These are phyloP conservation scores for Ilyonectria destructans DNA, from an alignment of 2,329 filamentous ascomycete genomes.

Conservation along the genomic window DNA sequence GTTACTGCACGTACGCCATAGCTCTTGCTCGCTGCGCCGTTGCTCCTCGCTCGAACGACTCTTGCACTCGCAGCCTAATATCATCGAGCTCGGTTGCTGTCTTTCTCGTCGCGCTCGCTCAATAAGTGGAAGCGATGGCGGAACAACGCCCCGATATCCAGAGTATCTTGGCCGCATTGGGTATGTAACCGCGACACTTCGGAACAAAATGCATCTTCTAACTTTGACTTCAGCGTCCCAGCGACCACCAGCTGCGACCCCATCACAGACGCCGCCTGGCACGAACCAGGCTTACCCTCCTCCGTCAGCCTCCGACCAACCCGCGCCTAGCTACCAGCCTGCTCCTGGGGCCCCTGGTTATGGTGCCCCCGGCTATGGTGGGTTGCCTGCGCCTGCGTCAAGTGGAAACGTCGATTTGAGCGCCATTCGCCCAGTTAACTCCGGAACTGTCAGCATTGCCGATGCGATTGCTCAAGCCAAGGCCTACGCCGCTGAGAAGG, in stretches of 20 bases:
- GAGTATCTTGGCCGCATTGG: slow-evolving; percentile 66
- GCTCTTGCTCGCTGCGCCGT: slow-evolving; percentile 8
- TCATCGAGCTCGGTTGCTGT: slow-evolving; percentile 9
- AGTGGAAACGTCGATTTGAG: slow-evolving; percentile 87
- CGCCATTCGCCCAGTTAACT: slow-evolving; percentile 83
- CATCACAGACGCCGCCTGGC: slow-evolving; percentile 61
- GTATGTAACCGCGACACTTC: slow-evolving; percentile 53
- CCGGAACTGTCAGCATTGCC: slow-evolving; percentile 86
- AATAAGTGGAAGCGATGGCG: slow-evolving; percentile 42
- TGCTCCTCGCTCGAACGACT: slow-evolving; percentile 15
- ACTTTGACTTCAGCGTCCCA: slow-evolving; percentile 59
- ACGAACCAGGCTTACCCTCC: slow-evolving; percentile 59
- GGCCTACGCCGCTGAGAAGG: slow-evolving; percentile 85
- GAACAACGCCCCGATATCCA: slow-evolving; percentile 52
- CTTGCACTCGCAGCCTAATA: slow-evolving; percentile 28
- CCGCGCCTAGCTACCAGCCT: slow-evolving; percentile 58
- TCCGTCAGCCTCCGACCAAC: slow-evolving; percentile 55
- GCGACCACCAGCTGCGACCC: slow-evolving; percentile 60
- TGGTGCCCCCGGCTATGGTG: slow-evolving; percentile 57
- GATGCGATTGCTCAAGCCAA: slow-evolving; percentile 90
- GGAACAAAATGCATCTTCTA: slow-evolving; percentile 34
- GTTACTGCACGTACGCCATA: slow-evolving; percentile 6
- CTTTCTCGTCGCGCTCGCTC: slow-evolving; percentile 26
- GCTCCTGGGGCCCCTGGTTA: slow-evolving; percentile 48
- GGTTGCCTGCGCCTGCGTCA: slow-evolving; percentile 77